Conservation (phyloP, 805 yeast genomes). For the Maudiozyma barnettii region DNA sequence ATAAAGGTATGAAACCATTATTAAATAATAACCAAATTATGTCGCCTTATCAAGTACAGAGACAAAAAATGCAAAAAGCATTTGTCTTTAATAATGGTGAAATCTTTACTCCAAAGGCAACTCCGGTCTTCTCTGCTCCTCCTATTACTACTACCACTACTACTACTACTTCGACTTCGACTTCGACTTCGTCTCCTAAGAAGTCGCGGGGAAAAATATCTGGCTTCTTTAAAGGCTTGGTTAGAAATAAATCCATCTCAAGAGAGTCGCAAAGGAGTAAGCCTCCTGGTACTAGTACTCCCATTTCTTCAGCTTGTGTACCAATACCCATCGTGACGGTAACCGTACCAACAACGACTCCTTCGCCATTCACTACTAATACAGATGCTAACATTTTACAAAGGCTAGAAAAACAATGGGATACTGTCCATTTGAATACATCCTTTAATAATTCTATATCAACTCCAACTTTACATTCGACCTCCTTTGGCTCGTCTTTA, state of each 20-base stretch:
- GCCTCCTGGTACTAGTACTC: too few species aligned
- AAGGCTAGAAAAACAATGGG: slow-evolving; percentile 19
- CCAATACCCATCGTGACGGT: not conserved
- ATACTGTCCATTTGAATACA: slow-evolving; percentile 9
- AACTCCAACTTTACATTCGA: not conserved
- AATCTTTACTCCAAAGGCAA: slow-evolving; percentile 19
- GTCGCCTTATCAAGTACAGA: slow-evolving; percentile 22
- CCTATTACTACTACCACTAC: not conserved
- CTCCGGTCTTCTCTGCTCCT: too few species aligned
- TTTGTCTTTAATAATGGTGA: slow-evolving; percentile 28
- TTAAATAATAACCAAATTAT: slow-evolving; percentile 1
- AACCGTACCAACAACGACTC: too few species aligned
- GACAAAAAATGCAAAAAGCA: slow-evolving; percentile 18
- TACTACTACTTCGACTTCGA: too few species aligned
- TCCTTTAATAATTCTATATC: not conserved
- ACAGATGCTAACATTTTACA: not conserved
- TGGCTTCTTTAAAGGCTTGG: slow-evolving; percentile 1
- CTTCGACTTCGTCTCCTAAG: not conserved
- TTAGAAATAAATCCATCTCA: not conserved
- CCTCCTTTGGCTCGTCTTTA: not conserved
- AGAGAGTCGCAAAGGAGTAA: not conserved
- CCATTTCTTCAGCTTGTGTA: not conserved
- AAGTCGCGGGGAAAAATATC: slow-evolving; percentile 3
- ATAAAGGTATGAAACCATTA: not conserved
- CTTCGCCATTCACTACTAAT: too few species aligned